Conservation (phyloP, 306 rosid genomes). For the Hylodesmum podocarpum region DNA sequence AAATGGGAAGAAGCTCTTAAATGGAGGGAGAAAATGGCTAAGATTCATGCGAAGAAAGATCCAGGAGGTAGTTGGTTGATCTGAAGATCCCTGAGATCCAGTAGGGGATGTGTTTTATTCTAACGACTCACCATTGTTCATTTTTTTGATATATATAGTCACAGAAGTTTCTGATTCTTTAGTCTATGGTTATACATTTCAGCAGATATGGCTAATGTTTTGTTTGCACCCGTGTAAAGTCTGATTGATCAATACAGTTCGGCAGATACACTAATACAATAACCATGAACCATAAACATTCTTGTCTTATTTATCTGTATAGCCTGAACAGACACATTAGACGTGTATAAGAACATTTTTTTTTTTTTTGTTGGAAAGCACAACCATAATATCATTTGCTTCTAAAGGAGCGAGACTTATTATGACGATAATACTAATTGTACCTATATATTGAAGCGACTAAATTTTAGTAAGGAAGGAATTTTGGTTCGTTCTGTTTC, state of each 20-base stretch:
- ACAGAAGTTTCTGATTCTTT: background rate
- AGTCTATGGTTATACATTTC: background rate
- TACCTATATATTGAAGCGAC: background rate
- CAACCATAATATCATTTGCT: background rate
- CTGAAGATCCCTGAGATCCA: conserved; percentile 19
- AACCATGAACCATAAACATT: background rate
- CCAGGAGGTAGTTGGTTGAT: conserved; percentile 52
- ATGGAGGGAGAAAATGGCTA: conserved; percentile 47
- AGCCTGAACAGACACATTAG: background rate
- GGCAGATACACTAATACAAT: background rate
- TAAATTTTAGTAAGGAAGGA: background rate
- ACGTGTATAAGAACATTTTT: background rate
- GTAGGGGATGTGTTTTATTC: background rate
- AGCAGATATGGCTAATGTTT: background rate
- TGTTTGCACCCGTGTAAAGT: background rate
- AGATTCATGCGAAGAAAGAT: conserved; percentile 42
- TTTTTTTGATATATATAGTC: too few relatives aligned
- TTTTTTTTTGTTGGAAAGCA: background rate
- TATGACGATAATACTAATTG: background rate
- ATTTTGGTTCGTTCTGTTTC: background rate
- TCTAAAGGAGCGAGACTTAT: background rate
- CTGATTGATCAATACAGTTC: background rate
- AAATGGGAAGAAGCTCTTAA: conserved; percentile 58
- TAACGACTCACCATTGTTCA: background rate
- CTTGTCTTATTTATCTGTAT: background rate